These are phyloP conservation scores for Macrocystidia cucumis DNA, from an alignment of 1,284 basidiomycete species.

Conservation along the genomic window DNA sequence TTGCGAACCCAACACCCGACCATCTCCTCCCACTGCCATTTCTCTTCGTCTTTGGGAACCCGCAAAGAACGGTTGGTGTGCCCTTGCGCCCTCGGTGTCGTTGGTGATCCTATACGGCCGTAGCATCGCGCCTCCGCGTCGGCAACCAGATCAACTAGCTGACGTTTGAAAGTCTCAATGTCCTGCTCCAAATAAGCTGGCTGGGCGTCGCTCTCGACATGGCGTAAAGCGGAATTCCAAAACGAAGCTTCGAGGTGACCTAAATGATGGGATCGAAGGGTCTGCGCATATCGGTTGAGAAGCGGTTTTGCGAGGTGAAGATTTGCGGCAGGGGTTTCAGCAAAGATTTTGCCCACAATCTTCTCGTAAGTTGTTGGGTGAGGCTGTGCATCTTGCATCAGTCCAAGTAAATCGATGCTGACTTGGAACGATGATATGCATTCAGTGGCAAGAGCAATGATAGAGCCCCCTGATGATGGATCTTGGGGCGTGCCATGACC, in stretches of 20 bases:
- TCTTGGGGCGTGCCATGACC: too few relatives aligned
- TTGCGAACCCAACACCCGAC: constrained; percentile 17
- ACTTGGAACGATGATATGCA: constrained; percentile 1
- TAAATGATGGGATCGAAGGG: constrained; percentile 26
- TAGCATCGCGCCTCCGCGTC: constrained; percentile 40
- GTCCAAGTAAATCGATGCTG: constrained; percentile 7
- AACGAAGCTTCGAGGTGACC: constrained; percentile 39
- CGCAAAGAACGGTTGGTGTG: neutral
- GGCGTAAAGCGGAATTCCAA: constrained; percentile 41
- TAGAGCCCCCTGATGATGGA: neutral
- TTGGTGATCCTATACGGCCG: too few relatives aligned
- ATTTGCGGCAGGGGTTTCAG: constrained; percentile 4
- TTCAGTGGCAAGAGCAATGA: constrained; percentile 11
- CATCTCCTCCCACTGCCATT: constrained; percentile 21
- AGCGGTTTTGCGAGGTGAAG: constrained; percentile 12
- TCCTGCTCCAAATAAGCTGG: constrained; percentile 11
- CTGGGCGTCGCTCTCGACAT: constrained; percentile 30
- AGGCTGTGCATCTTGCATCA: constrained; percentile 8
- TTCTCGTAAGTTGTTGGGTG: constrained; percentile 11
- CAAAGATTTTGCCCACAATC: constrained; percentile 12
- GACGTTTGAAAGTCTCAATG: constrained; percentile 14
- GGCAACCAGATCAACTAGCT: constrained; percentile 39
- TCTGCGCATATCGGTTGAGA: constrained; percentile 23
- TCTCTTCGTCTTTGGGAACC: constrained; percentile 1
- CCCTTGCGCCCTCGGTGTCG: too few relatives aligned